phyloP scores from a whole-genome alignment of 192 early-diverging fungal genomes.

The Dissophora globulifera region DNA sequence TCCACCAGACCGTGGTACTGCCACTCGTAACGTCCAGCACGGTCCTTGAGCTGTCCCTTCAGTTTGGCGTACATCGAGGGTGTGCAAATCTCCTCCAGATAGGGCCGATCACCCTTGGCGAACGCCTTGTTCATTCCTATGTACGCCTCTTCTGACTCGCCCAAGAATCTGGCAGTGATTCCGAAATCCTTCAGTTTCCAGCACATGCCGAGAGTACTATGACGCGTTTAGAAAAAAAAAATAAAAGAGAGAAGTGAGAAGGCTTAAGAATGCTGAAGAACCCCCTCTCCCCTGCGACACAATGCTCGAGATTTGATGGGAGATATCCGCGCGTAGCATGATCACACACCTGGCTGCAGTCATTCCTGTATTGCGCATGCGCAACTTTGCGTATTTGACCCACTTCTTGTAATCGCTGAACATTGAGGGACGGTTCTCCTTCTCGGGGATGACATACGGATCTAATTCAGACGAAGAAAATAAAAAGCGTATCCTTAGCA shows the following conservation, averaged over 20 bases:
- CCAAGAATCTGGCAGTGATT: slow-evolving; percentile 65
- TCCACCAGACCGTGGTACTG: slow-evolving; percentile 64
- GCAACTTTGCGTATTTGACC: slow-evolving; percentile 60
- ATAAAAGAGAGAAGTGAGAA: background rate
- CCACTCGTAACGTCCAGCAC: slow-evolving; percentile 67
- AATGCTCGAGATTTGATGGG: too few relatives aligned
- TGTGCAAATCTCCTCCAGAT: slow-evolving; percentile 67
- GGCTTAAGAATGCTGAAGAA: background rate
- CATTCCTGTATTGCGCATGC: slow-evolving; percentile 60
- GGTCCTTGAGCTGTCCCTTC: slow-evolving; percentile 70
- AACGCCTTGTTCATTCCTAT: slow-evolving; percentile 76
- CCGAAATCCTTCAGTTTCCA: slow-evolving; percentile 65
- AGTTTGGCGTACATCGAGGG: slow-evolving; percentile 70
- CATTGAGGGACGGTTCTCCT: slow-evolving; percentile 54
- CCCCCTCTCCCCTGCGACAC: too few relatives aligned
- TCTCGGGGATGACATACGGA: slow-evolving; percentile 63
- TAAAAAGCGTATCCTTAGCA: too few relatives aligned
- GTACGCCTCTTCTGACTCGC: slow-evolving; percentile 68
- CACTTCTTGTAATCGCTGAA: slow-evolving; percentile 61
- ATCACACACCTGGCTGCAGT: slow-evolving; percentile 36
- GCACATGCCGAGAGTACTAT: slow-evolving; percentile 59
- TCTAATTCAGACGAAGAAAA: slow-evolving; percentile 42
- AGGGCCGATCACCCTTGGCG: slow-evolving; percentile 68
- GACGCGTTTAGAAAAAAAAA: too few relatives aligned
- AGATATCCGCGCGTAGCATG: too few relatives aligned